phyloP scores from a whole-genome alignment of 768 basidiomycete genomes.

The Phanerochaete sordida region DNA sequence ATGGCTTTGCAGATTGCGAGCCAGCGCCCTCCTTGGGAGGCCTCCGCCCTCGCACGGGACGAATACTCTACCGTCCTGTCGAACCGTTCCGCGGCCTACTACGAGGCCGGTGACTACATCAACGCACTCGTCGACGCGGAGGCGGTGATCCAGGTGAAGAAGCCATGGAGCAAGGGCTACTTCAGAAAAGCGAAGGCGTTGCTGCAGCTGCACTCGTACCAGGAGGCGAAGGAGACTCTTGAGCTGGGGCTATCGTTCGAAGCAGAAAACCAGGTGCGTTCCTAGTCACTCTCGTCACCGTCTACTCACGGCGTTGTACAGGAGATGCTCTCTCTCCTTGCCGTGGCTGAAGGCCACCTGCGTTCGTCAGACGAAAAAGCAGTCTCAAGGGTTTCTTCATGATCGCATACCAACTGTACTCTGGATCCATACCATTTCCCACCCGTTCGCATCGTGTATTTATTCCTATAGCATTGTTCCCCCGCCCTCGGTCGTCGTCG shows the following conservation, averaged over 20 bases:
- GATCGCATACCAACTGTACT: not conserved
- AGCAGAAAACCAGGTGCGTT: constrained; percentile 53
- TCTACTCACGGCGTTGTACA: not conserved
- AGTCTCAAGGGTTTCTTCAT: not conserved
- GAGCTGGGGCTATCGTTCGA: constrained; percentile 85
- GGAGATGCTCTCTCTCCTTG: constrained; percentile 4
- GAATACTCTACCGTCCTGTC: constrained; percentile 88
- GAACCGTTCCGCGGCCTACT: constrained; percentile 88
- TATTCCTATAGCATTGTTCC: not conserved
- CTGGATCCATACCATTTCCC: not conserved
- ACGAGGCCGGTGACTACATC: constrained; percentile 71
- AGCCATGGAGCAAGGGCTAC: constrained; percentile 93
- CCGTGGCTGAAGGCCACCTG: not conserved
- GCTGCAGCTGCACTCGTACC: constrained; percentile 58
- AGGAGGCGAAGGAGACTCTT: constrained; percentile 81
- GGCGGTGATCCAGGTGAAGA: constrained; percentile 77
- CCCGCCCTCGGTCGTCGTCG: not conserved
- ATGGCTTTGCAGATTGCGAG: constrained; percentile 73
- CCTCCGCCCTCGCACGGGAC: constrained; percentile 77
- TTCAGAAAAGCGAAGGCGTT: constrained; percentile 93
- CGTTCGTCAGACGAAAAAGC: not conserved
- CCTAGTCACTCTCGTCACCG: not conserved
- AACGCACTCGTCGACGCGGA: constrained; percentile 88
- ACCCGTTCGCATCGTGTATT: not conserved
- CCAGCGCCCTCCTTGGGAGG: constrained; percentile 88